Evolutionary conservation across 306 rosid species (phyloP).

Genomic region (Casuarina glauca): DNA sequence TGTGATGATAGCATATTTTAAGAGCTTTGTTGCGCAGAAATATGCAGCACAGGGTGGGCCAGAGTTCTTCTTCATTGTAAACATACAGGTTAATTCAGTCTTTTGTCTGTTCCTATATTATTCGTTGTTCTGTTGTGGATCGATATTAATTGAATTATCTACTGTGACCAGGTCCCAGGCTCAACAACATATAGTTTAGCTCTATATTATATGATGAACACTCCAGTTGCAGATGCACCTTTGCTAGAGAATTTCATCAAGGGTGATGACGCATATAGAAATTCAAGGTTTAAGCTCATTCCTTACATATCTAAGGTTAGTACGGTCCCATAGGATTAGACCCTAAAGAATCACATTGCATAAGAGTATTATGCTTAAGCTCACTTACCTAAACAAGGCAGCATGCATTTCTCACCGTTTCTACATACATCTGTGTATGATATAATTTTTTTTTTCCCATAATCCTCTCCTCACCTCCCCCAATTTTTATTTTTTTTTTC

Average conservation of each 20-base stretch:
- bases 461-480: neutral
- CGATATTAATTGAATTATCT: conserved; percentile 4
- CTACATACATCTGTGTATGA: neutral
- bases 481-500: no score
- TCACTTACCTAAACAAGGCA: neutral
- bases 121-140: neutral
- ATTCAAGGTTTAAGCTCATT: conserved; percentile 85
- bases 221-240: conserved; percentile 75
- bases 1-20: conserved; percentile 10
- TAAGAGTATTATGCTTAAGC: neutral
- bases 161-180: conserved; percentile 63
- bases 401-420: neutral
- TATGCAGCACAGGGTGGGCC: conserved; percentile 64
- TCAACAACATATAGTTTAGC: conserved; percentile 58
- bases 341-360: neutral
- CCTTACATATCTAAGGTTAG: conserved; percentile 89
- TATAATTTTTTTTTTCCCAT: neutral
- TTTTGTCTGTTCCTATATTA: neutral
- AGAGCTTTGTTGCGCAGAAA: conserved; percentile 43
- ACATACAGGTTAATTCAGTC: conserved; percentile 61
- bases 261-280: conserved; percentile 83
- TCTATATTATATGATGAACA: conserved; percentile 64
- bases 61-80: conserved; percentile 79
- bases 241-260: conserved; percentile 66
- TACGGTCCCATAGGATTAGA: neutral